These are phyloP conservation scores for Rhizopus sp. DNA, from an alignment of 371 early-diverging fungal genomes.

Conservation along the genomic window DNA sequence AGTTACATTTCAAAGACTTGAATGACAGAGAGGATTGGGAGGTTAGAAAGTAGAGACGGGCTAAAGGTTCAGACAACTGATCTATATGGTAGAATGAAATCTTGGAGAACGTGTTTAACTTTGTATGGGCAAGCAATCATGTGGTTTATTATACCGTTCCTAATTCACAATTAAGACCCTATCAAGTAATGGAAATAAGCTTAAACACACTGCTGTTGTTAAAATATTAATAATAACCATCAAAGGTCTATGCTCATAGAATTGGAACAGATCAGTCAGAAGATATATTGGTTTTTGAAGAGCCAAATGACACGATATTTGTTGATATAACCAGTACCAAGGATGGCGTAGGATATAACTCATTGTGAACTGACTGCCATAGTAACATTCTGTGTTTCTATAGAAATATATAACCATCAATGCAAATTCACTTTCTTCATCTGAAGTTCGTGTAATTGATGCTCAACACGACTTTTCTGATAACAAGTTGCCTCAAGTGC, in stretches of 20 bases:
- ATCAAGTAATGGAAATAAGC: conserved; percentile 41
- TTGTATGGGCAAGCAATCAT: conserved; percentile 74
- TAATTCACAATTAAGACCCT: conserved; percentile 73
- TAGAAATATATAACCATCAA: conserved; percentile 74
- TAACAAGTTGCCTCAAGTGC: conserved; percentile 30
- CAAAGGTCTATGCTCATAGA: conserved; percentile 58
- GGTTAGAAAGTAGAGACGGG: conserved; percentile 24
- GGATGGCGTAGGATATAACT: conserved; percentile 54
- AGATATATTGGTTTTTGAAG: conserved; percentile 70
- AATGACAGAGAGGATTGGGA: conserved; percentile 35
- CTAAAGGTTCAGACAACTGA: not conserved
- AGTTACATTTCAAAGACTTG: conserved; percentile 59
- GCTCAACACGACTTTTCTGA: conserved; percentile 49
- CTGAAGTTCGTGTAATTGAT: conserved; percentile 68
- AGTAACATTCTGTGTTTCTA: not conserved
- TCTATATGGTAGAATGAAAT: conserved; percentile 44
- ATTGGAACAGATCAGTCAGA: conserved; percentile 57
- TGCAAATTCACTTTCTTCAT: conserved; percentile 73
- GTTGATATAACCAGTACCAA: conserved; percentile 82
- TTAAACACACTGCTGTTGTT: no score
- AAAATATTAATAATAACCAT: not conserved
- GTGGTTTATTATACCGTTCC: conserved; percentile 76
- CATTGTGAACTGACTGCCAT: not conserved
- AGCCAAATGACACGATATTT: conserved; percentile 69
- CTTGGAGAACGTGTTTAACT: conserved; percentile 75